phyloP scores from a whole-genome alignment of 495 filamentous ascomycete genomes.

The Xylaria nigripes region DNA sequence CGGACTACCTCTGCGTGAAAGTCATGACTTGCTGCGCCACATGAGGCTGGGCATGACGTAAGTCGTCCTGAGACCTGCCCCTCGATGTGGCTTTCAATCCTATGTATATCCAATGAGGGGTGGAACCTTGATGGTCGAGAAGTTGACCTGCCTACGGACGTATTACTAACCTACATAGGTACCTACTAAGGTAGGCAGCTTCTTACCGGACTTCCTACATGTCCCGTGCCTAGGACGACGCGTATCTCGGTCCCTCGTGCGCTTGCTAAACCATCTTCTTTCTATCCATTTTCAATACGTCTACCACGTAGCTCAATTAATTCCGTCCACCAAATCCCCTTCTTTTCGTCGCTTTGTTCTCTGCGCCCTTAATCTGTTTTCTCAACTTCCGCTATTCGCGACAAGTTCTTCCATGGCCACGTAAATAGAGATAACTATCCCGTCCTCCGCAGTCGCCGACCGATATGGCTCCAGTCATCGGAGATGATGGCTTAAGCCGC shows the following conservation, averaged over 20 bases:
- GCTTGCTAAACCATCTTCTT: background rate
- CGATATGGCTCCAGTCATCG: slow-evolving; percentile 1
- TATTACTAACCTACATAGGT: background rate
- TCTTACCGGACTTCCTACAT: background rate
- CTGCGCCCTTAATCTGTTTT: background rate
- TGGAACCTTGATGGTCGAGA: slow-evolving; percentile 5
- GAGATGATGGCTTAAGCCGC: slow-evolving; percentile 11
- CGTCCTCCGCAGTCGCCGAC: background rate
- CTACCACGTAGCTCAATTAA: background rate
- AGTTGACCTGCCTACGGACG: background rate
- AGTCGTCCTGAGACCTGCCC: background rate
- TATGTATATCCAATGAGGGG: background rate
- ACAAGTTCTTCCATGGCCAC: slow-evolving; percentile 2
- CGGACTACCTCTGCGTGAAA: background rate
- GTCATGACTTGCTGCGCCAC: background rate
- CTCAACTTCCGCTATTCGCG: background rate
- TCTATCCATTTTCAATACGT: slow-evolving; percentile 1
- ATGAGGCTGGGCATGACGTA: slow-evolving; percentile 5
- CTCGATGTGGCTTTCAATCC: slow-evolving; percentile 5
- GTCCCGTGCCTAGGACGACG: background rate
- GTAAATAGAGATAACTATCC: background rate
- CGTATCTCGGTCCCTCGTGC: background rate
- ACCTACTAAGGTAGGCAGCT: background rate
- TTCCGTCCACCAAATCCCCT: background rate
- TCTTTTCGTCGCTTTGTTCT: background rate